Conservation (phyloP, 2,329 filamentous ascomycete genomes). For the Aspergillus fumigatus region DNA sequence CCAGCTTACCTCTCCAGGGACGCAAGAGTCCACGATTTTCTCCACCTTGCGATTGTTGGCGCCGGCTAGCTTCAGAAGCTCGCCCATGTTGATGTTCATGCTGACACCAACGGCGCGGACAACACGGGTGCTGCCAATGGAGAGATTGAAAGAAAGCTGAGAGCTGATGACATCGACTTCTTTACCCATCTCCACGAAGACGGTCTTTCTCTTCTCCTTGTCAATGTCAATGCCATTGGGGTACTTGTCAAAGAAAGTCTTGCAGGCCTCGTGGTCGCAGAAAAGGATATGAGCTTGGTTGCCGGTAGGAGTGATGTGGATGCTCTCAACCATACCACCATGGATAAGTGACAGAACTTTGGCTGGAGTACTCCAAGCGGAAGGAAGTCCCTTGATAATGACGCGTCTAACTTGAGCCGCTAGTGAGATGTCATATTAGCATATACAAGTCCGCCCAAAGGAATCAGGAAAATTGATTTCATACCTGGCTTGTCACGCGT, state of each 20-base stretch:
- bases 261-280: conserved; percentile 29
- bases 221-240: conserved; percentile 35
- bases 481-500: conserved; percentile 24
- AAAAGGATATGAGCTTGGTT: conserved; percentile 33
- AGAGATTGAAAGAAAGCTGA: conserved; percentile 37
- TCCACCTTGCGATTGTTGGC: conserved; percentile 42
- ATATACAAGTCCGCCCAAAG: neutral
- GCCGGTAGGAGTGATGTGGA: conserved; percentile 18
- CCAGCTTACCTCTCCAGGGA: conserved; percentile 37
- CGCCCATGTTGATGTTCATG: conserved; percentile 34
- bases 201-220: conserved; percentile 22
- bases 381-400: conserved; percentile 35
- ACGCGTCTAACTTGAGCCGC: conserved; percentile 27
- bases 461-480: conserved; percentile 3
- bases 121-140: conserved; percentile 42
- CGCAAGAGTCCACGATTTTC: conserved; percentile 40
- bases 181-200: conserved; percentile 38
- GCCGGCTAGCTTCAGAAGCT: conserved; percentile 36
- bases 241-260: conserved; percentile 32
- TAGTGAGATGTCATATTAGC: conserved; percentile 6
- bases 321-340: conserved; percentile 35
- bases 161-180: conserved; percentile 39
- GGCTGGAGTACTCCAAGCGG: conserved; percentile 21
- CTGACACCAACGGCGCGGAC: conserved; percentile 42
- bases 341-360: conserved; percentile 36